Percentiles rank a stretch among this genome's conserved stretches.
These are phyloP conservation scores for Stephanodiscus triporus DNA, from an alignment of 108 stramenopile species.

Conservation along the genomic window DNA sequence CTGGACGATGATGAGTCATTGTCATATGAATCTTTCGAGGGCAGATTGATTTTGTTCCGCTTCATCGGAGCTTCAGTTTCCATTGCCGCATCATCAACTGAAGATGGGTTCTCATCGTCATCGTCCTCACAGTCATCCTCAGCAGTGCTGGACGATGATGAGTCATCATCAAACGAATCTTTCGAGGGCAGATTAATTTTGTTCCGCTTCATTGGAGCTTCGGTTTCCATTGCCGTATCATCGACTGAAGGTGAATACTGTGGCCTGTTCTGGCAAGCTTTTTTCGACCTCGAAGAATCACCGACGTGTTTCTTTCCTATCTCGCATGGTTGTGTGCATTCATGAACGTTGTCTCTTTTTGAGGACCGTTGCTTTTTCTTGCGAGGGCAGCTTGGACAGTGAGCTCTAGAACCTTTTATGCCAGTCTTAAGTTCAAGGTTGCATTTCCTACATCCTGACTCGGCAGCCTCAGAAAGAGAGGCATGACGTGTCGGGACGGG, in stretches of 20 bases:
- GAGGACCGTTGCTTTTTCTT: background rate
- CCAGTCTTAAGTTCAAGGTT: conserved; percentile 8
- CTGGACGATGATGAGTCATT: background rate
- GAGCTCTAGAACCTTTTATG: background rate
- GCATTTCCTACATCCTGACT: conserved; percentile 9
- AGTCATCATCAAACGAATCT: conserved; percentile 1
- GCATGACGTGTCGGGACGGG: background rate
- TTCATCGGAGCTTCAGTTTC: background rate
- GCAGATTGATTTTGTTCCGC: background rate
- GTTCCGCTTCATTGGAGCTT: background rate
- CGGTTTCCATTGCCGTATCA: background rate
- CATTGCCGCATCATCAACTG: background rate
- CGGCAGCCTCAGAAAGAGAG: conserved; percentile 6
- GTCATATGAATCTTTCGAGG: background rate
- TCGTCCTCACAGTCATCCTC: conserved; percentile 17
- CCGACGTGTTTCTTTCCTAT: background rate
- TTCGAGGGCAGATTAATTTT: background rate
- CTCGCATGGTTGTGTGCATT: background rate
- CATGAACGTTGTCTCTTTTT: background rate
- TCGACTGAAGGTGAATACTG: background rate
- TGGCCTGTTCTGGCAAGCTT: background rate
- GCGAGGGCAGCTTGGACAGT: conserved; percentile 1
- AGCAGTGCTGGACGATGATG: background rate
- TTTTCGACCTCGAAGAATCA: background rate
- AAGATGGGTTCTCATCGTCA: conserved; percentile 66